A percentile compares a stretch with the other conserved stretches of the same genome.
Conservation (phyloP, 1,139 yeast genomes). For the Meyerozyma carpophila region DNA sequence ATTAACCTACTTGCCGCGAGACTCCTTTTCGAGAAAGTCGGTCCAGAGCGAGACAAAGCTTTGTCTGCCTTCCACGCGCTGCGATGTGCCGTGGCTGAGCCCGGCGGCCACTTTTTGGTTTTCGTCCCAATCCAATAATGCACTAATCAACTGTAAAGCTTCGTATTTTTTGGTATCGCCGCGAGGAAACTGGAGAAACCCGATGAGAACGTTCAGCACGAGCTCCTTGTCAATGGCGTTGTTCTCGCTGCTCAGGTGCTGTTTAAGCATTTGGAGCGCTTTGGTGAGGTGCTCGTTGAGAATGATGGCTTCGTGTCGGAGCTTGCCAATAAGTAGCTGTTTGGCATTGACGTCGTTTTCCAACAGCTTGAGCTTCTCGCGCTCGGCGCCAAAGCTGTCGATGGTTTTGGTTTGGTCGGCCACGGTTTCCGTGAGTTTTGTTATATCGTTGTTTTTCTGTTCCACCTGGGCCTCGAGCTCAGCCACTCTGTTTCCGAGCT, state of each 20-base stretch:
- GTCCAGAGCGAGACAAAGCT: constrained; percentile 88
- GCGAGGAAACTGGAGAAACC: constrained; percentile 81
- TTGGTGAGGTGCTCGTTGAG: constrained; percentile 91
- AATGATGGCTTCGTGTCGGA: constrained; percentile 93
- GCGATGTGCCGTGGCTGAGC: constrained; percentile 41
- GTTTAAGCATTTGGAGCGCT: constrained; percentile 73
- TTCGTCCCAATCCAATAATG: constrained; percentile 85
- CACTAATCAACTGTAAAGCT: constrained; percentile 77
- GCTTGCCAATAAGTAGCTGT: constrained; percentile 76
- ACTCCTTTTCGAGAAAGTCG: constrained; percentile 79
- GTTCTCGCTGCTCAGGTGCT: constrained; percentile 56
- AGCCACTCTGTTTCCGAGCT: constrained; percentile 6
- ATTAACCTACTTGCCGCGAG: constrained; percentile 22
- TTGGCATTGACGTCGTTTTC: constrained; percentile 52
- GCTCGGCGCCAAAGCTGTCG: constrained; percentile 6
- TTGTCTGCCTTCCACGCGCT: constrained; percentile 37
- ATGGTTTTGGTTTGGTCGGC: constrained; percentile 7
- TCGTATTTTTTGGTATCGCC: constrained; percentile 94
- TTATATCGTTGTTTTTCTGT: constrained; percentile 8
- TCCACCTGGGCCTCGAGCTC: constrained; percentile 14
- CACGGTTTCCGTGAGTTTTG: constrained; percentile 7
- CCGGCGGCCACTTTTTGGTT: constrained; percentile 82
- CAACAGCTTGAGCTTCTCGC: constrained; percentile 14
- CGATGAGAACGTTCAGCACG: constrained; percentile 77
- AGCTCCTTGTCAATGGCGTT: constrained; percentile 83